Percentiles rank a stretch among this genome's conserved stretches.
Evolutionary conservation across 192 early-diverging fungal genomes (phyloP).

Genomic region (Coemansia nantahalensis): DNA sequence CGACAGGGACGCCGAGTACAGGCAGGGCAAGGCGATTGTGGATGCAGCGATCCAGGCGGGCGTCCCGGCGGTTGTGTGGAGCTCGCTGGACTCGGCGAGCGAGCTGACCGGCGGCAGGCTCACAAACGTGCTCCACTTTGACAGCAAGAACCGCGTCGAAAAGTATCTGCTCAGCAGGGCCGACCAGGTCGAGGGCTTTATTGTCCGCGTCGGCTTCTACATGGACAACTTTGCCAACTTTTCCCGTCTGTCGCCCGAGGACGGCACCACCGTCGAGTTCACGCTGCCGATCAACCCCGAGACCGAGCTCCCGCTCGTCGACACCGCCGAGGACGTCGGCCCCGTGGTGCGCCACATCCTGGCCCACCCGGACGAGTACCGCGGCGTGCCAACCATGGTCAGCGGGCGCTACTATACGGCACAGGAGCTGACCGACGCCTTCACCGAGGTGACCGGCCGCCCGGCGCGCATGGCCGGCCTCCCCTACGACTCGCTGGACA

Average conservation of each 20-base stretch:
- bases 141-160: conserved; percentile 33
- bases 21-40: conserved; percentile 35
- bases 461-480: conserved; percentile 29
- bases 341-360: conserved; percentile 31
- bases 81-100: conserved; percentile 27
- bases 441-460: conserved; percentile 34
- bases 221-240: conserved; percentile 36
- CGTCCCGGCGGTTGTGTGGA: conserved; percentile 24
- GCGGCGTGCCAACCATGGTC: conserved; percentile 5
- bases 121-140: conserved; percentile 23
- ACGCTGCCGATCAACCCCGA: conserved; percentile 17
- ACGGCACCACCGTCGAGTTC: conserved; percentile 35
- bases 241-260: conserved; percentile 29
- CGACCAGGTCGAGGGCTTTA: conserved; percentile 16
- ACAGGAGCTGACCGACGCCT: conserved; percentile 35
- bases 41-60: conserved; percentile 32
- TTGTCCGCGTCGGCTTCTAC: conserved; percentile 26
- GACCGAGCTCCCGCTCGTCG: conserved; percentile 26
- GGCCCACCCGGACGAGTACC: conserved; percentile 27
- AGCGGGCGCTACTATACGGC: conserved; percentile 34
- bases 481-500: conserved; percentile 9
- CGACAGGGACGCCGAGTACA: conserved; percentile 24
- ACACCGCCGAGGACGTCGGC: conserved; percentile 32
- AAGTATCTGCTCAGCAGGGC: conserved; percentile 32
- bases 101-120: conserved; percentile 26